phyloP scores from a whole-genome alignment of 192 early-diverging fungal species.

The Coemansia sp. region DNA sequence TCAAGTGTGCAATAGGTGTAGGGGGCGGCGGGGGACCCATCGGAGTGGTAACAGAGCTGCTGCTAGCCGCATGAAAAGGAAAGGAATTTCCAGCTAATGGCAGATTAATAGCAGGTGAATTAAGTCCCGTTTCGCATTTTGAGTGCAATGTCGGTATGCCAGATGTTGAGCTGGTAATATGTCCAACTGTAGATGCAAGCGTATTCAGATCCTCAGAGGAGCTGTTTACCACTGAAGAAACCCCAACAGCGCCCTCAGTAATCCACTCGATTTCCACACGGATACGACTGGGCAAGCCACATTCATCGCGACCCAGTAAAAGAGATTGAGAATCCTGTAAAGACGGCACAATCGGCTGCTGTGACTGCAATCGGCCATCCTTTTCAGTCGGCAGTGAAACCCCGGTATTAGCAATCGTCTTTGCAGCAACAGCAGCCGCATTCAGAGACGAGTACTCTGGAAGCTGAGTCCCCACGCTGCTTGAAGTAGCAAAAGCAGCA shows the following conservation, averaged over 20 bases:
- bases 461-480: not conserved
- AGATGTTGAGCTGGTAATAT: not conserved
- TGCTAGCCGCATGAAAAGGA: constrained; percentile 12
- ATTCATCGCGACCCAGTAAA: not conserved
- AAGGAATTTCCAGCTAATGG: constrained; percentile 6
- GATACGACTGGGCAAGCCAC: constrained; percentile 21
- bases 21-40: constrained; percentile 28
- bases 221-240: constrained; percentile 11
- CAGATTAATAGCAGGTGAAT: constrained; percentile 24
- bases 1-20: constrained; percentile 12
- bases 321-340: not conserved
- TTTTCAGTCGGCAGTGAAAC: constrained; percentile 5
- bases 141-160: constrained; percentile 19
- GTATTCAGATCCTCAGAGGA: constrained; percentile 23
- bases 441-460: constrained; percentile 24
- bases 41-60: constrained; percentile 22
- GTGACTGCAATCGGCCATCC: not conserved
- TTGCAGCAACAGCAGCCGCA: constrained; percentile 25
- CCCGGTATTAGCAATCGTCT: constrained; percentile 22
- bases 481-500: not conserved
- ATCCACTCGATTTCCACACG: constrained; percentile 51
- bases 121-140: constrained; percentile 18
- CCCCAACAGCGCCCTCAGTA: constrained; percentile 10
- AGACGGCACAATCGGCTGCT: not conserved
- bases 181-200: constrained; percentile 7